A percentile compares a stretch with the other conserved stretches of the same genome.
Conservation (phyloP, 768 basidiomycete genomes). For the Pleurotus salmoneostramineus region DNA sequence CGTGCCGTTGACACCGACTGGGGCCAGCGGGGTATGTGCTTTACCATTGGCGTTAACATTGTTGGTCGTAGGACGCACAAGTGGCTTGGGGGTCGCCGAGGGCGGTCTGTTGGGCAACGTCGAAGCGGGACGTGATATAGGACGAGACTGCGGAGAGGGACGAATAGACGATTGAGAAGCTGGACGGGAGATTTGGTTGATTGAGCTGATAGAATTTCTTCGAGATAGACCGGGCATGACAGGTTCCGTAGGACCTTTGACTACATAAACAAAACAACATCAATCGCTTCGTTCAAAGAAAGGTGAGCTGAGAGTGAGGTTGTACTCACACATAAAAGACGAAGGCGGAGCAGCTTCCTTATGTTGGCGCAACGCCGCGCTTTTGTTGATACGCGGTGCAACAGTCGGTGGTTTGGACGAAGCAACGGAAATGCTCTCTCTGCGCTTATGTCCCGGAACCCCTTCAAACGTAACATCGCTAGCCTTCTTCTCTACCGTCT, state of each 20-base stretch:
- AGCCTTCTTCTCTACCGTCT: constrained; percentile 20
- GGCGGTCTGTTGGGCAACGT: constrained; percentile 25
- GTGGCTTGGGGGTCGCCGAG: constrained; percentile 9
- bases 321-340: constrained; percentile 64
- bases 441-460: constrained; percentile 81
- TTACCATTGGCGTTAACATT: neutral
- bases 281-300: too few relatives aligned
- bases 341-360: constrained; percentile 61
- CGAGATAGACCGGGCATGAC: constrained; percentile 42
- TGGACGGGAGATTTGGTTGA: constrained; percentile 18
- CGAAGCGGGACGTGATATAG: constrained; percentile 37
- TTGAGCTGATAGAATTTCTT: constrained; percentile 35
- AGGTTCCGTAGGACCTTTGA: constrained; percentile 39
- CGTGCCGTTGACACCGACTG: constrained; percentile 17
- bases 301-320: constrained; percentile 29
- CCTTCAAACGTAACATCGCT: constrained; percentile 60
- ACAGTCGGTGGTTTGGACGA: constrained; percentile 62
- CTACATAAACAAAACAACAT: too few relatives aligned
- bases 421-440: constrained; percentile 70
- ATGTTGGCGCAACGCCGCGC: constrained; percentile 61
- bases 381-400: constrained; percentile 75
- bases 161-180: constrained; percentile 25
- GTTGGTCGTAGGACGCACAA: too few relatives aligned
- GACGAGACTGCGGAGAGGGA: constrained; percentile 14
- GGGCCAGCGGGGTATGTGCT: neutral